Evolutionary conservation across 371 early-diverging fungal genomes (phyloP).

Genomic region (Nematocida parisii): DNA sequence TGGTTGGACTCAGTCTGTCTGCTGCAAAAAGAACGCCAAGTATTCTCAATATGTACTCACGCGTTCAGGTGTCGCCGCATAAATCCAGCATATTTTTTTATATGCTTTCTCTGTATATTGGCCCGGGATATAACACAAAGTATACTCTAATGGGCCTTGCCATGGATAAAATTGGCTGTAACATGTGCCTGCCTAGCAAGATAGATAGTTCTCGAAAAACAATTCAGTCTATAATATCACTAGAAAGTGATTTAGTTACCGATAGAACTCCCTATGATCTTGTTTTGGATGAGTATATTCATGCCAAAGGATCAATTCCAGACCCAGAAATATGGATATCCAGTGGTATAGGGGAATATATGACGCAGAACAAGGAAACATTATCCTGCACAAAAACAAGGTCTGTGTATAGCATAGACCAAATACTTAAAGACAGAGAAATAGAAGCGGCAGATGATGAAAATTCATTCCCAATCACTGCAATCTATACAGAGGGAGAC

Average conservation of each 20-base stretch:
- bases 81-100: conserved; percentile 40
- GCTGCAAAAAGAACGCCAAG: not conserved
- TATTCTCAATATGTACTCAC: conserved; percentile 37
- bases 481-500: conserved; percentile 13
- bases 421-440: not conserved
- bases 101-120: conserved; percentile 22
- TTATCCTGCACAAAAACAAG: not conserved
- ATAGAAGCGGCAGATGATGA: not conserved
- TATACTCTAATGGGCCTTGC: conserved; percentile 28
- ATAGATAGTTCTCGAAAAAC: conserved; percentile 10
- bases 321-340: conserved; percentile 10
- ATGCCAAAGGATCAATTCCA: conserved; percentile 12
- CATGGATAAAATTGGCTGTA: conserved; percentile 7
- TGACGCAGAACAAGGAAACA: not conserved
- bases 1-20: conserved; percentile 9
- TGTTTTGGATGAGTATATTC: conserved; percentile 38
- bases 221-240: conserved; percentile 21
- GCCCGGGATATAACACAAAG: conserved; percentile 3
- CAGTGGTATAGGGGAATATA: conserved; percentile 6
- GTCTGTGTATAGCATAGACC: not conserved
- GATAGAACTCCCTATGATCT: conserved; percentile 20
- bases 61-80: conserved; percentile 5
- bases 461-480: not conserved
- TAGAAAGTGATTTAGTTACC: conserved; percentile 14
- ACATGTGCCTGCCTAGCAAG: not conserved